These are phyloP conservation scores for Strobilomyces confusus DNA, from an alignment of 768 basidiomycete species.

Conservation along the genomic window DNA sequence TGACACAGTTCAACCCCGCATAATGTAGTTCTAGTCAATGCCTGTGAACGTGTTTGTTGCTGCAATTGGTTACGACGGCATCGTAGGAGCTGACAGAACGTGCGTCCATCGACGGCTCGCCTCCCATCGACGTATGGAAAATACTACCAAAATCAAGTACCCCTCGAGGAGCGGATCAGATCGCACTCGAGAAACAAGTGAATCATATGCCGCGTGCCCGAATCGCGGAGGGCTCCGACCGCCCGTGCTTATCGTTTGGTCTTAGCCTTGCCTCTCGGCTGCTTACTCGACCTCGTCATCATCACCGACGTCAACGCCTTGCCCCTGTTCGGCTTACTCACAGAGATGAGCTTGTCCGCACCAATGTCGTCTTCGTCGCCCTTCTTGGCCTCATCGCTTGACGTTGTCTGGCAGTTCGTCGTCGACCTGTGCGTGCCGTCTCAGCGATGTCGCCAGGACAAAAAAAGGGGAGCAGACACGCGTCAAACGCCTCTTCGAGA, in stretches of 20 bases:
- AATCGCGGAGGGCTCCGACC: no score
- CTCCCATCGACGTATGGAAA: no score
- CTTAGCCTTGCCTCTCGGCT: conserved; percentile 18
- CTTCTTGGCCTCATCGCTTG: conserved; percentile 45
- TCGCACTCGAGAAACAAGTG: no score
- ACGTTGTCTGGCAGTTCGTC: conserved; percentile 42
- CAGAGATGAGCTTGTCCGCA: conserved; percentile 59
- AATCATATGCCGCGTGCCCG: no score
- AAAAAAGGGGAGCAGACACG: conserved; percentile 32
- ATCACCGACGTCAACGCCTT: not conserved
- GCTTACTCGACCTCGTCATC: conserved; percentile 14
- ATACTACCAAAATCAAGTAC: no score
- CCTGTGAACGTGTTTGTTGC: no score
- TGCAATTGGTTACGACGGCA: no score
- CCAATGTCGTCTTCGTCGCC: conserved; percentile 38
- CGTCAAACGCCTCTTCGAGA: conserved; percentile 87
- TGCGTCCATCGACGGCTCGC: no score
- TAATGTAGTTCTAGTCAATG: no score
- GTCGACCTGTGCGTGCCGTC: conserved; percentile 35
- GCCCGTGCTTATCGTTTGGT: conserved; percentile 12
- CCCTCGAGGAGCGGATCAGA: no score
- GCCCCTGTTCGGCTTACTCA: conserved; percentile 37
- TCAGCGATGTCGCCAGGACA: not conserved
- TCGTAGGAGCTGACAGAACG: no score
- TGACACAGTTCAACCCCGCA: no score